Base-by-base conservation (phyloP, 768 basidiomycete species). In the Candolleomyces efflorescens region DNA sequence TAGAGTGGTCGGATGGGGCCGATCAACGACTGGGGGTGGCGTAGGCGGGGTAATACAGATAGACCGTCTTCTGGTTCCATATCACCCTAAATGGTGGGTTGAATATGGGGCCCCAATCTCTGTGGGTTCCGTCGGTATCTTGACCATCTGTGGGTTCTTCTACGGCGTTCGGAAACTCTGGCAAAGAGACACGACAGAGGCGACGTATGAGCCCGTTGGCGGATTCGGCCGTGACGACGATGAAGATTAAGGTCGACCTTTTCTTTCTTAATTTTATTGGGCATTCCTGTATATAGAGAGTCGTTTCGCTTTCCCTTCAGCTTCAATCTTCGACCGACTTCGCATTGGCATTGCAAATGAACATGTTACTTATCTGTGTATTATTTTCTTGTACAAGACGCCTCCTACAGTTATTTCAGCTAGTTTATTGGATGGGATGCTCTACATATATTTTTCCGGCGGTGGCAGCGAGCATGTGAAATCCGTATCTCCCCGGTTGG, bases 1-100 rank as follows among this genome's bases (percentile, higher is more conserved):
- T 24, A 80, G 76, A 48, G 84, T 90, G 18, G 68, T 86, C 24
- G 77, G 82, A 47, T 90, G 87, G 86, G 92, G 90, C 41, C 85
- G 90, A 46, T 85, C 88, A 46, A 90, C 90, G 32, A 84, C 83
- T 7, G 83, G 82, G 11, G 76, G 78, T 12, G 85, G 89, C 37
- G 85, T 82, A 0, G 96, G 95, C 0, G 96, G 96, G 3, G 92
- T 98, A 39, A 81, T 98, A 58, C 82, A 88, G 71, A 89, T 98
- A 59, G 92, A 97, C 74, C 78, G 79, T 43, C 77, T 98, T 12
- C 74, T 99, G 54, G 66, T 86, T 22, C 97, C 97, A 36, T 98
- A 94, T 69, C 75, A 86, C 58, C 93, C 96, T 3, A 79, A 86
- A 3, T 92, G 91, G 92, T 94, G 88, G 84, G 75, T 82, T 38